Conservation (phyloP, 495 filamentous ascomycete species). For the Podospora pseudoanserina region DNA sequence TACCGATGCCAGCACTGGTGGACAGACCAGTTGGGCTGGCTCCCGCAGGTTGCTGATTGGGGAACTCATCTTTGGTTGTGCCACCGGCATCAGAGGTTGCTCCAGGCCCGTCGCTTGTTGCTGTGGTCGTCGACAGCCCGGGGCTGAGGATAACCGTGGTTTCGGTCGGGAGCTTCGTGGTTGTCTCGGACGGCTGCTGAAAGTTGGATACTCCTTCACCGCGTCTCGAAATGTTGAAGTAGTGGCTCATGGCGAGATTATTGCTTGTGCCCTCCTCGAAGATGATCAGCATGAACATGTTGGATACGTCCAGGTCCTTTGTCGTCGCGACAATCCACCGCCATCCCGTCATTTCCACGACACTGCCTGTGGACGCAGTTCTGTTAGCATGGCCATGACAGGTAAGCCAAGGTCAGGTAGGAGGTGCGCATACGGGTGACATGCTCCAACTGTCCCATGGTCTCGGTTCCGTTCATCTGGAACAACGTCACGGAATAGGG, state of each 20-base stretch:
- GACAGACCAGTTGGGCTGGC: neutral
- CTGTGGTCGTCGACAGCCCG: neutral
- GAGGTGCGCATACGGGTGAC: neutral
- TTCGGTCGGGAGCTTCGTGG: neutral
- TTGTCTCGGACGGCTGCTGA: neutral
- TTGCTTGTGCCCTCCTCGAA: conserved; percentile 1
- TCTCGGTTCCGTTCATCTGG: conserved; percentile 4
- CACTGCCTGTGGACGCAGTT: neutral
- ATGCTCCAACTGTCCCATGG: conserved; percentile 1
- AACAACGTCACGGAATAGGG: neutral
- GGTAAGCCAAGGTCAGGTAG: neutral
- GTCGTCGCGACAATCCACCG: neutral
- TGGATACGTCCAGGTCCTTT: conserved; percentile 1
- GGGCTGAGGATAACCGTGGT: neutral
- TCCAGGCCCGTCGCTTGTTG: neutral
- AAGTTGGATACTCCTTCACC: neutral
- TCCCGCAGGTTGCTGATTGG: neutral
- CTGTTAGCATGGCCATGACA: neutral
- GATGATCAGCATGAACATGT: conserved; percentile 2
- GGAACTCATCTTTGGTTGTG: neutral
- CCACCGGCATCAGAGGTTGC: neutral
- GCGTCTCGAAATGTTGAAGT: conserved; percentile 1
- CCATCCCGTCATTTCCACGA: neutral
- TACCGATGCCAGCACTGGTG: neutral
- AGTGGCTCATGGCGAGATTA: neutral